Base-by-base conservation (phyloP, 331 rosid species). In the Malus hybrid region DNA sequence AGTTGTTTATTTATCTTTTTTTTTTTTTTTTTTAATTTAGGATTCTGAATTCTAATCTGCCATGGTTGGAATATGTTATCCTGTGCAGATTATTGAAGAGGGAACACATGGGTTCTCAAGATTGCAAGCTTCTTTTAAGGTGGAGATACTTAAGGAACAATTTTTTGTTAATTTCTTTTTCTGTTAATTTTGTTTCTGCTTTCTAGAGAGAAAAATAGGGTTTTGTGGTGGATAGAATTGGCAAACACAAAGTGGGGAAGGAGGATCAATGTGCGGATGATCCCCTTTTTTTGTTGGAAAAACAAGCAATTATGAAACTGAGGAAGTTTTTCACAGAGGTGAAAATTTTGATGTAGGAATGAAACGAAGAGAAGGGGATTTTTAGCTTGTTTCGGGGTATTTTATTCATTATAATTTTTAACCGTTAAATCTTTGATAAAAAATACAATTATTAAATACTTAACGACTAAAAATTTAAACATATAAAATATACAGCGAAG, bases 51-150 rank as follows among this genome's bases (percentile, higher is more conserved):
- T 60, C 64, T 71, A 54, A 74, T 61, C 36, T 73, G 55, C 50
- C 65, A 34, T 77, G 5, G 59, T 65, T 83, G 77, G 65, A 69
- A 64, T 69, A 9, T 83, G 80, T 67, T 83, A 18, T 68, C 73
- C 48, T 77, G 66, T 83, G 81, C 97, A 91, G 97, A 91, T 86
- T 80, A 68, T 75, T 91, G 89, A 87, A 42, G 84, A 74, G 22
- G 57, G 57, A 42, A 52, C 57, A 73, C 74, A 70, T 79, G 86
- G 65, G 36, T 39, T 71, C 62, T 74, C 32, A 67, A 75, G 84
- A 84, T 6, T 34, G 78, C 69, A 69, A 55, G 74, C 74, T 75
- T 73, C 66, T 79, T 81, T 54, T 73, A 80, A 79, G 79, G 78
- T 81, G 84, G 82, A 52, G 57, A 81, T 79, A 81, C 76, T 76